Conservation (phyloP, 2,329 filamentous ascomycete species). For the Monosporascus sp. region DNA sequence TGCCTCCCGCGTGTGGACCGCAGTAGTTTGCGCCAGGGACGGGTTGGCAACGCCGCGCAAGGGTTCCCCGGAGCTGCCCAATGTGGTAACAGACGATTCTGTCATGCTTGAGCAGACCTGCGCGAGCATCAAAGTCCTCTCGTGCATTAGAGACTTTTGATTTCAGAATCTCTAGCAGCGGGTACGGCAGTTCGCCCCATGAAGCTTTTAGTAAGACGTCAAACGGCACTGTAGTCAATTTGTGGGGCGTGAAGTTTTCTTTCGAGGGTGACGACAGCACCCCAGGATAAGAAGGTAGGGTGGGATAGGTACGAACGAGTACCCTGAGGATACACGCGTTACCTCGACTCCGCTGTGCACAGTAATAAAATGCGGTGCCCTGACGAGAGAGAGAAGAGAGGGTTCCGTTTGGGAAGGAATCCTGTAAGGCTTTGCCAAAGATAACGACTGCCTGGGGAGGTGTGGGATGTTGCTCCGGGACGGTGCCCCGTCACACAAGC, state of each 20-base stretch:
- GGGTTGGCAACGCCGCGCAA: slow-evolving; percentile 18
- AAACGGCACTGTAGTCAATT: neutral
- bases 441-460: neutral
- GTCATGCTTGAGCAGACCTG: slow-evolving; percentile 5
- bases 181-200: neutral
- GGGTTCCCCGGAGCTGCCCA: slow-evolving; percentile 22
- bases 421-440: neutral
- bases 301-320: slow-evolving; percentile 11
- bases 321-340: slow-evolving; percentile 15
- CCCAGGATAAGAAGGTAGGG: slow-evolving; percentile 2
- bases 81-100: slow-evolving; percentile 13
- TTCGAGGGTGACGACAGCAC: neutral
- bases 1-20: slow-evolving; percentile 32
- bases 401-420: neutral
- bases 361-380: neutral
- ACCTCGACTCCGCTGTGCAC: slow-evolving; percentile 2
- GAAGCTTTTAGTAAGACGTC: neutral
- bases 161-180: neutral
- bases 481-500: neutral
- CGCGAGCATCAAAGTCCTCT: neutral
- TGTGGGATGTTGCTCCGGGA: neutral
- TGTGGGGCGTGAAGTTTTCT: neutral
- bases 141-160: neutral
- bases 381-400: neutral
- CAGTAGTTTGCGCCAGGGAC: slow-evolving; percentile 29